A percentile compares a stretch with the other conserved stretches of the same genome.
Conservation (phyloP, 768 basidiomycete species). For the Gautieria morchelliformis region DNA sequence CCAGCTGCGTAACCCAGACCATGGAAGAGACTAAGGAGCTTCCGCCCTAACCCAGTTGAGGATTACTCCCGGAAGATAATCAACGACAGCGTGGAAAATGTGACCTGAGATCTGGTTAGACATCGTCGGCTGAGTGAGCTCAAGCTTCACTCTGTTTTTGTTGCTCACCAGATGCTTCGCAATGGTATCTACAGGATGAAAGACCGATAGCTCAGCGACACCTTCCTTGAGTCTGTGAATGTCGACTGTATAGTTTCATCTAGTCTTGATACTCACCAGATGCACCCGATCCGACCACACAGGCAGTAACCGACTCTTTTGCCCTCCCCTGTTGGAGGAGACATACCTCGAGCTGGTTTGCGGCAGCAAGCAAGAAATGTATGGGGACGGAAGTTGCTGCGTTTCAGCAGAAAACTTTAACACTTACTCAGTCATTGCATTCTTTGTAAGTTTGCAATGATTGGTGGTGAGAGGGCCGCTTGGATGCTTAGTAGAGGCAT, state of each 20-base stretch:
- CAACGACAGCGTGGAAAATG: slow-evolving; percentile 48
- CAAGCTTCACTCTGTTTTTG: slow-evolving; percentile 58
- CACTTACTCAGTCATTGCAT: too few species aligned
- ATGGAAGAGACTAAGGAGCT: slow-evolving; percentile 90
- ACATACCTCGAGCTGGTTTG: slow-evolving; percentile 27
- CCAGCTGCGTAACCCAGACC: slow-evolving; percentile 97
- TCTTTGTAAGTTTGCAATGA: too few species aligned
- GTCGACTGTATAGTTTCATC: slow-evolving; percentile 1
- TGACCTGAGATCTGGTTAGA: slow-evolving; percentile 37
- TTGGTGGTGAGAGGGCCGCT: too few species aligned
- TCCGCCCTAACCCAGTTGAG: slow-evolving; percentile 49
- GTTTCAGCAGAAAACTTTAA: too few species aligned
- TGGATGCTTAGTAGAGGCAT: too few species aligned
- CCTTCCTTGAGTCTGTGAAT: slow-evolving; percentile 35
- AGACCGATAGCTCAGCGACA: slow-evolving; percentile 88
- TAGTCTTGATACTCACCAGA: slow-evolving; percentile 50
- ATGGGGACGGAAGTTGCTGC: background rate
- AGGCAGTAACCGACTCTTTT: slow-evolving; percentile 85
- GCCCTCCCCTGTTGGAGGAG: slow-evolving; percentile 36
- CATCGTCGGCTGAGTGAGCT: too few species aligned
- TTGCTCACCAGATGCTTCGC: slow-evolving; percentile 99
- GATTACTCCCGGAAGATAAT: slow-evolving; percentile 89
- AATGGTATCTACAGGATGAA: slow-evolving; percentile 94
- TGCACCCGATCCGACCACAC: slow-evolving; percentile 84
- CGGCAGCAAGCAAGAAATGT: background rate